A percentile compares a stretch with the other conserved stretches of the same genome.
phyloP scores from a whole-genome alignment of 495 filamentous ascomycete genomes.

The Penicillium mononematosum region DNA sequence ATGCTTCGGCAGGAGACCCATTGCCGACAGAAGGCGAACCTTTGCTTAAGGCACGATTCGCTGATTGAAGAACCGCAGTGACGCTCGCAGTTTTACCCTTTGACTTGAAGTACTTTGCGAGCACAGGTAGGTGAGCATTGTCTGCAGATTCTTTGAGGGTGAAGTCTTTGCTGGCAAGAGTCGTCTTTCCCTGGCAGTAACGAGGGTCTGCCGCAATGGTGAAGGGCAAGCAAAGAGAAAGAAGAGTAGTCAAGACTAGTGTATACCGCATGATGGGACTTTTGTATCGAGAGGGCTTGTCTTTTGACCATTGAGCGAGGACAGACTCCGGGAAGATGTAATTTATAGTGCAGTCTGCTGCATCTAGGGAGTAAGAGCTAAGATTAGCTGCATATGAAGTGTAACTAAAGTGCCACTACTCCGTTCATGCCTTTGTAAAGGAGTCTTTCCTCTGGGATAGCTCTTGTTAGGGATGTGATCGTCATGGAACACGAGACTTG shows the following conservation, averaged over 20 bases:
- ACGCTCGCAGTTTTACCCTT: slow-evolving; percentile 30
- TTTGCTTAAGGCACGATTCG: slow-evolving; percentile 36
- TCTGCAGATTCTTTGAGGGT: slow-evolving; percentile 20
- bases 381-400: not conserved
- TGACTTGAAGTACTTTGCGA: slow-evolving; percentile 18
- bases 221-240: not conserved
- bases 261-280: not conserved
- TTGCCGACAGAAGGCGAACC: slow-evolving; percentile 17
- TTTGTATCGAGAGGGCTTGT: not conserved
- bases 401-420: not conserved
- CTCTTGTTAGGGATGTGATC: not conserved
- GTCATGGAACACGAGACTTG: slow-evolving; percentile 1
- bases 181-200: not conserved
- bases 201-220: not conserved
- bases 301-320: not conserved
- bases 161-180: not conserved
- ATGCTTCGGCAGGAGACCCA: slow-evolving; percentile 27
- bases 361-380: not conserved
- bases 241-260: not conserved
- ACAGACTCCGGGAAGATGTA: not conserved
- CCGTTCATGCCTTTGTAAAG: too few species aligned
- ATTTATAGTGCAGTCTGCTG: not conserved
- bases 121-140: slow-evolving; percentile 16
- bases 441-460: not conserved
- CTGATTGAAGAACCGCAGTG: slow-evolving; percentile 32